Conservation (phyloP, 164 flowering plant species). For the Annona cherimola region DNA sequence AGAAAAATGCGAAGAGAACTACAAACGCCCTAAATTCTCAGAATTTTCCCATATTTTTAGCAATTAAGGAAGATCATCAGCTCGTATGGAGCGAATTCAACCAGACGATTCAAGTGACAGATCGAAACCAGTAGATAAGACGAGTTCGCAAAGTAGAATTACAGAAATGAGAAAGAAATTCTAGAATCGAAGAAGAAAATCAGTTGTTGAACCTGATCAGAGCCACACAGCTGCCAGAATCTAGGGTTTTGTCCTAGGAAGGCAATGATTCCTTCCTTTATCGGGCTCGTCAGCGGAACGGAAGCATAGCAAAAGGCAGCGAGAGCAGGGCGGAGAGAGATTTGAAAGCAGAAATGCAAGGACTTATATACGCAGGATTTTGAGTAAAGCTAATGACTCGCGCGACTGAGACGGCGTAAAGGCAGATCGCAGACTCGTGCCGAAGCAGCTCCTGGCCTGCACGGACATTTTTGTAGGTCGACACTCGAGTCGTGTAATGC, state of each 20-base stretch:
- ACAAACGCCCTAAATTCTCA: background rate
- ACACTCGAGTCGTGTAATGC: too few relatives aligned
- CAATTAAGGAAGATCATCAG: too few relatives aligned
- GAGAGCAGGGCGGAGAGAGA: background rate
- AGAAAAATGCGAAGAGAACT: background rate
- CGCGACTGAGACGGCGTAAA: background rate
- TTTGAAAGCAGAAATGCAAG: background rate
- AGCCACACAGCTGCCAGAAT: background rate
- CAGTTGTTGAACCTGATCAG: conserved; percentile 3
- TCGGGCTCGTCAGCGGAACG: background rate
- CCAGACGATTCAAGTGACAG: background rate
- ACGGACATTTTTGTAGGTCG: too few relatives aligned
- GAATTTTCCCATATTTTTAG: background rate
- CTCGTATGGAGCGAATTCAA: background rate
- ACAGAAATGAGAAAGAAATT: background rate
- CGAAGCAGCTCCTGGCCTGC: too few relatives aligned
- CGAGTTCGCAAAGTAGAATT: background rate
- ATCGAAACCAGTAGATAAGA: background rate
- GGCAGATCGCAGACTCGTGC: too few relatives aligned
- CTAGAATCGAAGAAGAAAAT: background rate
- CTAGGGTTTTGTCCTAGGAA: background rate
- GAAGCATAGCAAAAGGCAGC: background rate
- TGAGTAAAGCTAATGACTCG: background rate
- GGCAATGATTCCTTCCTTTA: background rate
- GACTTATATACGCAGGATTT: background rate